phyloP scores from a whole-genome alignment of 1,284 basidiomycete genomes.

The Porodaedalea pini region DNA sequence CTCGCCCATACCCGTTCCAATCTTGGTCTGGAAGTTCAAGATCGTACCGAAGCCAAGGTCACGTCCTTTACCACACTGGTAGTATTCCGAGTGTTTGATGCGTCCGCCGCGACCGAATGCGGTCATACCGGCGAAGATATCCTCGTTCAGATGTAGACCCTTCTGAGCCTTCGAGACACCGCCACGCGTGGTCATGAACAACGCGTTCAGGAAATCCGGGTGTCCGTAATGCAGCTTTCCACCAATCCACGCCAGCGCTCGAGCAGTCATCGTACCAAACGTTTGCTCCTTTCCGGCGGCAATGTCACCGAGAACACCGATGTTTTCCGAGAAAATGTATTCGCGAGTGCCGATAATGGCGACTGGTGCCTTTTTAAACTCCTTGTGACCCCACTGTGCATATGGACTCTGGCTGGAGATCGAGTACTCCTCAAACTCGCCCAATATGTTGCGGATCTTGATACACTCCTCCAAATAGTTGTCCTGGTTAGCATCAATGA shows the following conservation, averaged over 20 bases:
- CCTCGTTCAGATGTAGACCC: constrained; percentile 97
- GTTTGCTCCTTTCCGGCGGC: constrained; percentile 99
- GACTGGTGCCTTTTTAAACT: constrained; percentile 88
- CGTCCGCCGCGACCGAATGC: constrained; percentile 97
- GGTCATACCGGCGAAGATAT: constrained; percentile 99
- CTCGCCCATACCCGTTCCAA: constrained; percentile 99
- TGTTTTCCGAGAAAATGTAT: constrained; percentile 99
- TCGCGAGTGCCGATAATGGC: constrained; percentile 98
- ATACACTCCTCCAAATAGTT: constrained; percentile 99
- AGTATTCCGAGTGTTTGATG: constrained; percentile 99
- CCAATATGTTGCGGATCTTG: constrained; percentile 97
- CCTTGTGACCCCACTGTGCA: constrained; percentile 88
- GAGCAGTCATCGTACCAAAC: constrained; percentile 97
- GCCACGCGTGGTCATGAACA: constrained; percentile 98
- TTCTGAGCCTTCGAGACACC: constrained; percentile 99
- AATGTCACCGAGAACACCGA: constrained; percentile 98
- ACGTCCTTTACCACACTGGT: constrained; percentile 98
- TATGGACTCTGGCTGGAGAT: constrained; percentile 93
- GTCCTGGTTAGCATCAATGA: constrained; percentile 99
- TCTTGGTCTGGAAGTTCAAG: constrained; percentile 99
- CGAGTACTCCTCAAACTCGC: constrained; percentile 95
- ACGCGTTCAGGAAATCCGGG: constrained; percentile 97
- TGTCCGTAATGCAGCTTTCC: constrained; percentile 99
- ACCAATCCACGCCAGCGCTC: constrained; percentile 95
- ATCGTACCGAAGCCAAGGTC: constrained; percentile 99